A percentile compares a stretch with the other conserved stretches of the same genome.
Evolutionary conservation across 495 filamentous ascomycete species (phyloP).

Genomic region (Hypomontagnella submonticulosa): DNA sequence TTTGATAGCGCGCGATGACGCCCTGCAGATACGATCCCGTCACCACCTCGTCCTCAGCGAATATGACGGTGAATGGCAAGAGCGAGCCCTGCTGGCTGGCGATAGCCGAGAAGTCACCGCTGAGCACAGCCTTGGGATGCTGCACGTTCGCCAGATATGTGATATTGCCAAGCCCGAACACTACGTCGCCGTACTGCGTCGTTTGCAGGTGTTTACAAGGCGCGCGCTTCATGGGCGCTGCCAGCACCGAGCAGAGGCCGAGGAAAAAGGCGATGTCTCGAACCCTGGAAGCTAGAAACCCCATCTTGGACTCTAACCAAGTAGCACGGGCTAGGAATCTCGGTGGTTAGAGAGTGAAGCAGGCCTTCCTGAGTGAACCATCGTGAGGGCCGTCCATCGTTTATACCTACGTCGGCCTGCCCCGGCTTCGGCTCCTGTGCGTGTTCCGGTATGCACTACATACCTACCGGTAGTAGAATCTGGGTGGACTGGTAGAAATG

Average conservation of each 20-base stretch:
- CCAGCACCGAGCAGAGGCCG: constrained; percentile 10
- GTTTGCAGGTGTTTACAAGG: constrained; percentile 28
- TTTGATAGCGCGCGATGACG: constrained; percentile 30
- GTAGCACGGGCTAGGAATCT: not conserved
- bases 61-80: constrained; percentile 42
- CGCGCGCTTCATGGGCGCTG: constrained; percentile 28
- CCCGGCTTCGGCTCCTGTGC: not conserved
- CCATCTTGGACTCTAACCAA: constrained; percentile 18
- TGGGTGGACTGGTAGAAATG: too few relatives aligned
- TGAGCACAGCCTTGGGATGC: constrained; percentile 27
- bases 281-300: not conserved
- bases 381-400: not conserved
- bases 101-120: constrained; percentile 17
- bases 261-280: not conserved
- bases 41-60: constrained; percentile 36
- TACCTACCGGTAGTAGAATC: too few relatives aligned
- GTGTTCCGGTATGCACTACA: not conserved
- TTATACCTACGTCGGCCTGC: constrained; percentile 3
- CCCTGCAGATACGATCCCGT: constrained; percentile 32
- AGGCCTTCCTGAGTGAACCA: not conserved
- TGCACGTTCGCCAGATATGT: constrained; percentile 37
- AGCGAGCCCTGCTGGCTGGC: constrained; percentile 7
- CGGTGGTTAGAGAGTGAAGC: constrained; percentile 1
- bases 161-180: constrained; percentile 36
- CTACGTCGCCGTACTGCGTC: constrained; percentile 29